These are phyloP conservation scores for Mycena galopus DNA, from an alignment of 768 basidiomycete genomes.

Conservation along the genomic window DNA sequence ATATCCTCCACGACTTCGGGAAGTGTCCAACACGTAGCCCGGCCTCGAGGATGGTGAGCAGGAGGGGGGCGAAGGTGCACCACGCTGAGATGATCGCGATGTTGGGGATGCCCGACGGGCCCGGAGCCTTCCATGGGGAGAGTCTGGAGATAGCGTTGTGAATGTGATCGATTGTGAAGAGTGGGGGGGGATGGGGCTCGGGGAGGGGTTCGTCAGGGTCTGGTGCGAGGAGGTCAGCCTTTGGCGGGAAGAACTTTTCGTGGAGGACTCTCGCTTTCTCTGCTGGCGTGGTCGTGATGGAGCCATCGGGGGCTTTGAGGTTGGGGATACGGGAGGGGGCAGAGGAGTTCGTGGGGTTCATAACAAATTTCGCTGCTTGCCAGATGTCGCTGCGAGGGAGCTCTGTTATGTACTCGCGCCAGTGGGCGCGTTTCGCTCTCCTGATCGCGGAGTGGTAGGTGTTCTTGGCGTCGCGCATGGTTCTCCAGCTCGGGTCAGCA, in stretches of 20 bases:
- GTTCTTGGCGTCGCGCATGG: neutral
- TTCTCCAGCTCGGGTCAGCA: neutral
- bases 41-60: neutral
- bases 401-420: neutral
- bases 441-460: neutral
- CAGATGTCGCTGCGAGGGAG: neutral
- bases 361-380: neutral
- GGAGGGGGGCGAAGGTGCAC: neutral
- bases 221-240: neutral
- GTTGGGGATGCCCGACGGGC: neutral
- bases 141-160: neutral
- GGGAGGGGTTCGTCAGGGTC: neutral
- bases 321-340: neutral
- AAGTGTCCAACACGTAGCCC: neutral
- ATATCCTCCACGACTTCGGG: neutral
- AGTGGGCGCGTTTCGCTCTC: neutral
- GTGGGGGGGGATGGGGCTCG: neutral
- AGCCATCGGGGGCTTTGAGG: neutral
- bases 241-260: neutral
- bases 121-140: neutral
- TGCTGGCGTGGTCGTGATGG: neutral
- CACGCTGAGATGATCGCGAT: neutral
- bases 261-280: neutral
- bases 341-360: neutral
- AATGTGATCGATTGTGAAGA: neutral